Evolutionary conservation across 306 rosid species (phyloP).

Genomic region (Quercus suber): DNA sequence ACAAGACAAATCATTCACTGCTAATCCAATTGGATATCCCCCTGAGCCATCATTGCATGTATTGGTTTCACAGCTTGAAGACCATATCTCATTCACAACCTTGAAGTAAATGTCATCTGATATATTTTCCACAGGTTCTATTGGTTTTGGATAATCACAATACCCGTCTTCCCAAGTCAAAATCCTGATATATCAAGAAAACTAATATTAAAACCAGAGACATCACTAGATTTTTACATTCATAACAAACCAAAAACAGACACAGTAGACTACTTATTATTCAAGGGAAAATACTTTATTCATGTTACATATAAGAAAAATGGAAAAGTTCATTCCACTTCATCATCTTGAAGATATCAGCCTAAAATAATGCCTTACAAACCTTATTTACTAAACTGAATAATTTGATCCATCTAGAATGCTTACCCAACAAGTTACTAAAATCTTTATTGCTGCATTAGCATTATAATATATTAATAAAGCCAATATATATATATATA

Average conservation of each 20-base stretch:
- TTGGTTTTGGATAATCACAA: conserved; percentile 41
- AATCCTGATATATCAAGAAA: conserved; percentile 46
- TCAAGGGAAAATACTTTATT: background rate
- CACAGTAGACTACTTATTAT: background rate
- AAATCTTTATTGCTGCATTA: no score
- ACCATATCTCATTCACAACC: conserved; percentile 23
- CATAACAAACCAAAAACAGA: conserved; percentile 6
- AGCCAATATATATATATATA: background rate
- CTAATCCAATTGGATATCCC: conserved; percentile 43
- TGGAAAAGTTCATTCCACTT: background rate
- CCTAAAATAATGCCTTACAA: background rate
- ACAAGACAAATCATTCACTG: conserved; percentile 59
- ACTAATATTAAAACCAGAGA: conserved; percentile 24
- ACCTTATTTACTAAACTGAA: background rate
- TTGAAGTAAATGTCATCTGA: conserved; percentile 31
- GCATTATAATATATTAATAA: background rate
- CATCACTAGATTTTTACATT: conserved; percentile 6
- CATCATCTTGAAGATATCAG: background rate
- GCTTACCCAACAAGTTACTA: background rate
- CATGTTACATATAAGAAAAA: background rate
- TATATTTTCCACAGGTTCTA: conserved; percentile 29
- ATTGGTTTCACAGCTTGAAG: conserved; percentile 34
- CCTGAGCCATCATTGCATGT: conserved; percentile 22
- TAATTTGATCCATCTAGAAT: background rate
- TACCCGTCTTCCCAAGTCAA: conserved; percentile 85